Evolutionary conservation across 2,329 filamentous ascomycete species (phyloP), one percentile per base, ranked within the genome.

Genomic region (Colletotrichum spaethianum): DNA sequence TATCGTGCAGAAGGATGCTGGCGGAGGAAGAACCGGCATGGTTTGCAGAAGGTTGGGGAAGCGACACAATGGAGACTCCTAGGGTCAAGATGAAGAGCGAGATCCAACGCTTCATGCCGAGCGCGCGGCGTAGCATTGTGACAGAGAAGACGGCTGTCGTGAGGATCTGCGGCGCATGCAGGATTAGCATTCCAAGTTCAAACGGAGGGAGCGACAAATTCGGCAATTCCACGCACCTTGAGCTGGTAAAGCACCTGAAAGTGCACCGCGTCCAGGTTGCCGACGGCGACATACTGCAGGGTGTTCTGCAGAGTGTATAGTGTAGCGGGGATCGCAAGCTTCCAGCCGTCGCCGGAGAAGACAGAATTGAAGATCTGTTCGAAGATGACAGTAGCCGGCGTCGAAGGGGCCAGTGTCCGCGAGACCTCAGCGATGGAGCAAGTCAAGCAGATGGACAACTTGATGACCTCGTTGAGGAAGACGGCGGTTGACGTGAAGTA

Each of bases 401-500:
- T 94, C 40, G 93, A 93, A 9, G 94, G 91, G 7, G 94, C 93
- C 11, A 94, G 87, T 11, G 90, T 93, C 76, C 90, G 88, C 23
- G 95, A 96, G 64, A 94, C 92, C 76, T 98, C 95, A 85, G 97
- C 94, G 61, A 98, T 88, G 56, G 94, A 93, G 80, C 98, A 92
- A 7, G 93, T 94, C 52, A 98, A 86, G 76, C 94, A 97, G 67
- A 98, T 91, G 46, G 92, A 90, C 42, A 98, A 89, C 83, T 98
- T 98, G 77, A 98, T 89, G 57, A 98, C 89, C 83, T 99, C 96
- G 82, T 95, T 96, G 74, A 98, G 87, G 80, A 98, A 94, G 66
- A 99, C 94, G 53, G 96, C 95, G 12, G 96, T 98, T 52, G 95
- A 98, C 48, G 96, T 92, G 77, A 96, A 94, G 83, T 98, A 98